Evolutionary conservation across 2,329 filamentous ascomycete genomes (phyloP).

Genomic region (Rutstroemia sp.): DNA sequence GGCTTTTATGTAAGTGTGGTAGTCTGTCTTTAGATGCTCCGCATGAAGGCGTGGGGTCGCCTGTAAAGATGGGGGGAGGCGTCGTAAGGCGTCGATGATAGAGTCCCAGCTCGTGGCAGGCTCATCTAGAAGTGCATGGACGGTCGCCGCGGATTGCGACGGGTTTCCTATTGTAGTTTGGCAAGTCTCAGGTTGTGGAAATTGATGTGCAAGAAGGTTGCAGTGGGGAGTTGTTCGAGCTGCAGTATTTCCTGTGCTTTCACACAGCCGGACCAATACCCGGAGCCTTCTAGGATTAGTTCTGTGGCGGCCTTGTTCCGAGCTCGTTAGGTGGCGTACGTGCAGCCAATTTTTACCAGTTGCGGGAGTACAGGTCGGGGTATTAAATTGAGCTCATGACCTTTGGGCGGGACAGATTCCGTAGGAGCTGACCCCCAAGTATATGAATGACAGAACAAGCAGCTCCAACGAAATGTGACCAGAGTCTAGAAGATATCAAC

Average conservation of each 20-base stretch:
- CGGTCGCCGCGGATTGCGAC: neutral
- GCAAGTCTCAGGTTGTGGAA: neutral
- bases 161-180: neutral
- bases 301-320: neutral
- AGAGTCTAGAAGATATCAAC: too few relatives aligned
- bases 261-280: too few relatives aligned
- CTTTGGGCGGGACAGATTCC: neutral
- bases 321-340: neutral
- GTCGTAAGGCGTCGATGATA: slow-evolving; percentile 4
- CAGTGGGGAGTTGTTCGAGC: neutral
- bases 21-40: neutral
- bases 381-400: neutral
- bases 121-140: slow-evolving; percentile 1
- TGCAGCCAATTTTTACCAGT: neutral
- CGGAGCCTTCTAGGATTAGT: neutral
- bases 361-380: neutral
- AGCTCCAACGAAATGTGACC: too few relatives aligned
- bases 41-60: slow-evolving; percentile 1
- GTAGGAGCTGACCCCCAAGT: neutral
- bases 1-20: slow-evolving; percentile 1
- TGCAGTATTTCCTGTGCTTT: too few relatives aligned
- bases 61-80: neutral
- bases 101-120: neutral
- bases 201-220: neutral
- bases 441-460: neutral